Conservation (phyloP, 2,329 filamentous ascomycete genomes). For the Diaporthe velutina region DNA sequence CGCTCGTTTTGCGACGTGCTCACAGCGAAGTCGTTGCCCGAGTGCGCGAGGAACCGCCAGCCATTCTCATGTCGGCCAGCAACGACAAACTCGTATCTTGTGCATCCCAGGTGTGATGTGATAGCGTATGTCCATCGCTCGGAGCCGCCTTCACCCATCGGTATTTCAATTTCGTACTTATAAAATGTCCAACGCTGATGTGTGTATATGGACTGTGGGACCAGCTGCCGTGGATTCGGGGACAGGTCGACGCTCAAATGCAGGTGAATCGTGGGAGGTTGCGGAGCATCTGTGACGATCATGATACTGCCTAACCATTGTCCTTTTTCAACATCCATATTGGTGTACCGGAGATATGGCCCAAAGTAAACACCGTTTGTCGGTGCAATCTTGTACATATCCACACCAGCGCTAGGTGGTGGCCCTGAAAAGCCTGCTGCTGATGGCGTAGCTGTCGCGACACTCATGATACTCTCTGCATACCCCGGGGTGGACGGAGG, state of each 20-base stretch:
- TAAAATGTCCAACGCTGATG: constrained; percentile 98
- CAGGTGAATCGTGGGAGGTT: constrained; percentile 95
- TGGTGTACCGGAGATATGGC: constrained; percentile 93
- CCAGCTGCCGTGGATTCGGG: constrained; percentile 90
- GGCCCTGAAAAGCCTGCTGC: constrained; percentile 88
- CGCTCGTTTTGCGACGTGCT: constrained; percentile 89
- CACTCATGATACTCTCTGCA: constrained; percentile 87
- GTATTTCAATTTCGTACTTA: constrained; percentile 90
- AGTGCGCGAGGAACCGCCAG: constrained; percentile 97
- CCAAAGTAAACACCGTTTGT: constrained; percentile 99
- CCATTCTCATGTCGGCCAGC: constrained; percentile 90
- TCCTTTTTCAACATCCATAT: constrained; percentile 95
- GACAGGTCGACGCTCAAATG: constrained; percentile 92
- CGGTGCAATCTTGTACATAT: constrained; percentile 92
- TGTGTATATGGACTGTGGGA: constrained; percentile 83
- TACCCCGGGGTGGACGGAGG: constrained; percentile 87
- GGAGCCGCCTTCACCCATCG: constrained; percentile 86
- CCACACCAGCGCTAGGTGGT: constrained; percentile 89
- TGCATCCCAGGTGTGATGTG: constrained; percentile 95
- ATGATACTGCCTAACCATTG: constrained; percentile 94
- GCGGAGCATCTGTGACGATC: constrained; percentile 89
- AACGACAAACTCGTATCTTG: constrained; percentile 97
- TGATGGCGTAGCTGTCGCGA: constrained; percentile 80
- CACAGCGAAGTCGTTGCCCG: constrained; percentile 94
- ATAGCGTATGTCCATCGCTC: constrained; percentile 98